Base-by-base conservation (phyloP, 805 yeast genomes). In the Cyberlindnera euphorbiae region DNA sequence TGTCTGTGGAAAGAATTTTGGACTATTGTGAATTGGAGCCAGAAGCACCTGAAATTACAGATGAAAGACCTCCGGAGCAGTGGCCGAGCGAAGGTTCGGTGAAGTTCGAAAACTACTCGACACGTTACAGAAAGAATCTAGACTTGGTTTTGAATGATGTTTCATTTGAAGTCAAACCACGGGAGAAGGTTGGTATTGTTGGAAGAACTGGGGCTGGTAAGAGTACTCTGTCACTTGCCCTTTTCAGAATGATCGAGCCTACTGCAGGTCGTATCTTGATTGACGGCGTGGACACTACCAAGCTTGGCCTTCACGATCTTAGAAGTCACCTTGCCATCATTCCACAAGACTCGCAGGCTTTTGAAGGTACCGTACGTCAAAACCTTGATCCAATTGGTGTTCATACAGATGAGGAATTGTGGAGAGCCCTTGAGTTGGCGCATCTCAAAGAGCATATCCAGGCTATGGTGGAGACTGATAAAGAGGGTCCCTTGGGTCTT, bases 151-250 rank as follows among this genome's bases (percentile, higher is more conserved):
- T 90, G 59, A 82, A 79, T 49, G 66, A 79, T 40, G 73, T 90
- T 48, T 69, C 65, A 38, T 54, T 90, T 15, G 62, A 71, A 9
- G 75, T 90, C 49, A 69, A 76, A 32, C 76, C 89, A 2, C 66
- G 73, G 39, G 97, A 90, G 58, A 90, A 90, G 58, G 69, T 89
- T 53, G 97, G 97, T 41, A 88, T 89, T 59, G 97, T 90, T 36
- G 97, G 97, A 17, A 75, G 97, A 56, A 89, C 97, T 0, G 97
- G 97, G 45, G 97, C 97, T 2, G 97, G 97, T 45, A 88, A 88
- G 60, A 81, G 93, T 0, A 80, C 95, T 1, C 67, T 88, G 52
- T 82, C 95, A 0, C 62, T 86, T 52, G 93, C 96, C 0, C 63
- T 88, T 26, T 88, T 85, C 68, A 67, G 97, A 48, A 75, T 88